A percentile compares a stretch with the other conserved stretches of the same genome.
Evolutionary conservation across 2,329 filamentous ascomycete genomes (phyloP).

Genomic region (Xylariomycetidae sp.): DNA sequence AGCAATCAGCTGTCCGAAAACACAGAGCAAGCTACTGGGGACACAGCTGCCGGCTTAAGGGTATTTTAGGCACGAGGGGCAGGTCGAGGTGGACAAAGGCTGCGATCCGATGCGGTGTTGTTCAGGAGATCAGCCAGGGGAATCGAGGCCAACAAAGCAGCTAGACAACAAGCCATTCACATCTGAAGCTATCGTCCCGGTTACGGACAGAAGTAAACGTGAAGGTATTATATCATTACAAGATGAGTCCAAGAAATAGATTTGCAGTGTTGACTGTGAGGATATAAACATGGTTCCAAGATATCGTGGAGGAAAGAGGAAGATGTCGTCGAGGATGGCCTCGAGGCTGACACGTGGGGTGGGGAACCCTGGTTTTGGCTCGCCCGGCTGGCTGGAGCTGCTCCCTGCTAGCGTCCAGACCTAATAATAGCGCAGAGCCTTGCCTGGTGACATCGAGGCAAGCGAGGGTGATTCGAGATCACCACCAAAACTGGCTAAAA

Average conservation of each 20-base stretch:
- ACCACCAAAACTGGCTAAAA: neutral
- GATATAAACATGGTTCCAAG: conserved; percentile 17
- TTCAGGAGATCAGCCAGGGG: conserved; percentile 16
- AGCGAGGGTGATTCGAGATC: too few species aligned
- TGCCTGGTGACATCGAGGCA: too few species aligned
- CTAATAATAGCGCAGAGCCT: too few species aligned
- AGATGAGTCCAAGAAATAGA: conserved; percentile 6
- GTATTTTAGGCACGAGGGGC: neutral
- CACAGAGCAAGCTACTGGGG: too few species aligned
- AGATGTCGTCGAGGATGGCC: conserved; percentile 14
- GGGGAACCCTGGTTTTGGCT: conserved; percentile 2
- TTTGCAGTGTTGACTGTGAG: conserved; percentile 7
- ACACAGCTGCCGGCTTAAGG: neutral
- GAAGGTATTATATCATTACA: conserved; percentile 3
- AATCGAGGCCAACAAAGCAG: conserved; percentile 9
- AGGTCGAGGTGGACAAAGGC: neutral
- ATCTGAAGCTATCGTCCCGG: neutral
- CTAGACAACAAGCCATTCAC: neutral
- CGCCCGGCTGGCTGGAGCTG: too few species aligned
- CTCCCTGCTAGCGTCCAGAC: too few species aligned
- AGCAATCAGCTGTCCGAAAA: too few species aligned
- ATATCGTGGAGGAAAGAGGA: conserved; percentile 9
- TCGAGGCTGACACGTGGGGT: conserved; percentile 19
- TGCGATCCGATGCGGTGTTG: too few species aligned
- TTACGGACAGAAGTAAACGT: neutral